Base-by-base conservation (phyloP, 345 rosid species). In the Anacardium occidentale region DNA sequence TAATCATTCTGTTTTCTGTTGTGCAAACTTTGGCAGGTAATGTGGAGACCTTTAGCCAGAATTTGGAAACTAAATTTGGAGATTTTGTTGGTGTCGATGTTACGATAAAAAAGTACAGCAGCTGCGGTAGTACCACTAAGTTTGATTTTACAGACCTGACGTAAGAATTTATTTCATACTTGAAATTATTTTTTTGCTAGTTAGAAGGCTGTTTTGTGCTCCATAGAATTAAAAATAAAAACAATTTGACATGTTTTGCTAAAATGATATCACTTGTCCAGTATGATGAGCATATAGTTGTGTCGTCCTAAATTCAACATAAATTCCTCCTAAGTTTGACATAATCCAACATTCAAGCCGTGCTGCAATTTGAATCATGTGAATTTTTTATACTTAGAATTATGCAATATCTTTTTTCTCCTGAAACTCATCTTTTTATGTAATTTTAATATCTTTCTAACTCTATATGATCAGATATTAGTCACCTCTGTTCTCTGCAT, bases 131-230 rank as follows among this genome's bases (percentile, higher is more conserved):
- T 63, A 45, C 76, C 8, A 58, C 61, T 21, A 84, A 80, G 74
- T 77, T 90, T 40, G 94, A 92, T 86, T 88, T 86, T 73, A 86
- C 84, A 4, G 98, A 92, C 77, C 86, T 92, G 68, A 90, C 98
- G 98, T 92, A 85, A 72, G 89, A 73, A 64, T 32, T 17, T 63
- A 54, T 62, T 14, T 48, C 50, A 67, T 45, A 11, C 22, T 59
- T 57, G 29, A 37, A 9, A n/a, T 10, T 24, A 1, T 22, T 57
- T 69, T 72, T 65, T 22, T 10, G 2, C 21, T 64, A 59, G 64
- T 61, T 52, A 24, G 37, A 66, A 22, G 17, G 5, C 65, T 32
- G 9, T 54, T 64, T 59, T 52, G 54, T 40, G 10, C 37, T 64
- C 40, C 17, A 34, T 21, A 17, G 10, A 0, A 10, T 34, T 14